A percentile compares a stretch with the other conserved stretches of the same genome.
These are phyloP conservation scores for Elsinoe perseae DNA, from an alignment of 2,329 filamentous ascomycete species.

Conservation along the genomic window DNA sequence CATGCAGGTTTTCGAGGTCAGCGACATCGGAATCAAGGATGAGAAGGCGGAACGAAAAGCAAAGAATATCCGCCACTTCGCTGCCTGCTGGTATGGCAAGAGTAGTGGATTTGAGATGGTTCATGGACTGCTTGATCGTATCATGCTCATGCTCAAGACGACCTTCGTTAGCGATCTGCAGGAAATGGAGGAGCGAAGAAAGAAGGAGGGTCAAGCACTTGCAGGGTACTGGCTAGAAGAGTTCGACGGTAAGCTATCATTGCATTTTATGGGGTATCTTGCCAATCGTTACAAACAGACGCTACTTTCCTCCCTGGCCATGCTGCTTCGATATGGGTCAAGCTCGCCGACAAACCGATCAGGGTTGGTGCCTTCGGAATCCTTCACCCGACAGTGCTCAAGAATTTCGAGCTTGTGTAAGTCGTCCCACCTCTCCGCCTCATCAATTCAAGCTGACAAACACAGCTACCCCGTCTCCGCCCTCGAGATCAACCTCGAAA, in stretches of 20 bases:
- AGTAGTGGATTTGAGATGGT: slow-evolving; percentile 91
- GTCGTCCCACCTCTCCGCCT: slow-evolving; percentile 18
- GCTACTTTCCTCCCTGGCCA: slow-evolving; percentile 88
- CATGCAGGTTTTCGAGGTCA: slow-evolving; percentile 86
- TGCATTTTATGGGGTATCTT: not conserved
- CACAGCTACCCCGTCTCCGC: slow-evolving; percentile 73
- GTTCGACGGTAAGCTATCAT: slow-evolving; percentile 56
- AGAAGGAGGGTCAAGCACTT: slow-evolving; percentile 59
- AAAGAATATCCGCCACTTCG: slow-evolving; percentile 89
- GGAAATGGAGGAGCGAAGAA: slow-evolving; percentile 22
- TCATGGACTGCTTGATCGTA: slow-evolving; percentile 83
- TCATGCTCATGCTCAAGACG: slow-evolving; percentile 85
- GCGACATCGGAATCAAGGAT: slow-evolving; percentile 90
- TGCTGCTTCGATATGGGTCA: slow-evolving; percentile 74
- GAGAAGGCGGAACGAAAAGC: slow-evolving; percentile 70
- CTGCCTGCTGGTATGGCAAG: slow-evolving; percentile 93
- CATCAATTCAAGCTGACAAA: slow-evolving; percentile 35
- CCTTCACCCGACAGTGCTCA: slow-evolving; percentile 82
- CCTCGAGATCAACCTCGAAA: slow-evolving; percentile 88
- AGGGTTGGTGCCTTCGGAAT: slow-evolving; percentile 89
- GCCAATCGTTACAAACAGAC: slow-evolving; percentile 41
- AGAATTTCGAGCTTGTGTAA: slow-evolving; percentile 78
- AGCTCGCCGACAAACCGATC: slow-evolving; percentile 60
- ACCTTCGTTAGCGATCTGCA: slow-evolving; percentile 56
- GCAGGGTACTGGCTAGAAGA: slow-evolving; percentile 85